These are phyloP conservation scores for Spathaspora hagerdaliae DNA, from an alignment of 805 yeast genomes.

Conservation along the genomic window DNA sequence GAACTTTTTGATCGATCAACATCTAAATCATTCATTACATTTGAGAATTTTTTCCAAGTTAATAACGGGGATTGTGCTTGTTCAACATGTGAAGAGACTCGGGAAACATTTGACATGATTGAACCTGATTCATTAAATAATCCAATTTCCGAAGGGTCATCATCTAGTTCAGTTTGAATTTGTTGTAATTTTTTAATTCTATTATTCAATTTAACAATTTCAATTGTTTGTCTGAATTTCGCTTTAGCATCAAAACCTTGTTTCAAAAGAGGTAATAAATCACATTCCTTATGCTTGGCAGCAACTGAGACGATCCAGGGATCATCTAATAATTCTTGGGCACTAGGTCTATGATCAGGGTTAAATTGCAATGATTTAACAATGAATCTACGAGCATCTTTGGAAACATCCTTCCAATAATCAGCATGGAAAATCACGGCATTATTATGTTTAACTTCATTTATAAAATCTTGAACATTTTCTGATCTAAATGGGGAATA, in stretches of 20 bases:
- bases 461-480: slow-evolving; percentile 71
- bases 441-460: slow-evolving; percentile 67
- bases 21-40: slow-evolving; percentile 17
- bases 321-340: slow-evolving; percentile 58
- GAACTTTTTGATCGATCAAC: slow-evolving; percentile 19
- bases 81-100: slow-evolving; percentile 6
- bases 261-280: slow-evolving; percentile 77
- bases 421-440: slow-evolving; percentile 83
- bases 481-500: slow-evolving; percentile 90
- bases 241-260: slow-evolving; percentile 79
- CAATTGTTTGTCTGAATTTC: slow-evolving; percentile 82
- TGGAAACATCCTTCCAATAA: slow-evolving; percentile 80
- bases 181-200: slow-evolving; percentile 68
- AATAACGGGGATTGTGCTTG: slow-evolving; percentile 14
- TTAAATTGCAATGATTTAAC: slow-evolving; percentile 63
- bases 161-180: slow-evolving; percentile 55
- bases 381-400: slow-evolving; percentile 78
- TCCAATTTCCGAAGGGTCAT: slow-evolving; percentile 44
- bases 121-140: slow-evolving; percentile 35
- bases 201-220: slow-evolving; percentile 76
- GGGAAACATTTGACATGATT: slow-evolving; percentile 3
- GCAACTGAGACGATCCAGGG: slow-evolving; percentile 64
- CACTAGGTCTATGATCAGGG: slow-evolving; percentile 67
- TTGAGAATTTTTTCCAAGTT: slow-evolving; percentile 26
- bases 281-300: slow-evolving; percentile 46